phyloP scores from a whole-genome alignment of 345 rosid species.

The Salix arbutifolia region DNA sequence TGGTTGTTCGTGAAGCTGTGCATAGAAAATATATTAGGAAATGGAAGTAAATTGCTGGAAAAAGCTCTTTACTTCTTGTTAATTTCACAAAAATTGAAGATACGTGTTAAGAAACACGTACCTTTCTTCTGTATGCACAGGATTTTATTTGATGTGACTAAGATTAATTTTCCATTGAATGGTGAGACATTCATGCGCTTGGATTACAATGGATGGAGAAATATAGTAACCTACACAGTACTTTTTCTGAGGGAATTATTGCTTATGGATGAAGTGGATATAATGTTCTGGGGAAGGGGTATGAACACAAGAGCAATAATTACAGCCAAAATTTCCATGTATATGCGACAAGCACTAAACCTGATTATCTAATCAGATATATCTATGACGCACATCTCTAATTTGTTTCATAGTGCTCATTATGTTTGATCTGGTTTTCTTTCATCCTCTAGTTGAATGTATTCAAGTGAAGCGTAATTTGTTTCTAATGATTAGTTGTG shows the following conservation, averaged over 20 bases:
- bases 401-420: background rate
- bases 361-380: background rate
- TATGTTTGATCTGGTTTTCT: background rate
- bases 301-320: background rate
- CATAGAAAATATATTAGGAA: background rate
- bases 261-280: background rate
- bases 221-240: background rate
- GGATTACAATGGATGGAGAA: background rate
- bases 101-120: background rate
- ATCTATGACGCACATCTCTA: background rate
- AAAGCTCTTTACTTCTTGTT: background rate
- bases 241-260: background rate
- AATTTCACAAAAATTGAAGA: background rate
- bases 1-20: background rate
- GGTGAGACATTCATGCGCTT: background rate
- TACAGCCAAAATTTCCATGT: background rate
- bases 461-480: background rate
- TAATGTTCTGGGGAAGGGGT: background rate
- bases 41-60: background rate
- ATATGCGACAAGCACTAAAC: background rate
- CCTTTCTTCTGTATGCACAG: background rate
- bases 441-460: background rate
- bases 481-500: background rate
- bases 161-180: background rate
- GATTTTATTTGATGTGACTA: background rate